A percentile compares a stretch with the other conserved stretches of the same genome.
phyloP scores from a whole-genome alignment of 2,329 filamentous ascomycete genomes.

The Trichophyton benhamiae region DNA sequence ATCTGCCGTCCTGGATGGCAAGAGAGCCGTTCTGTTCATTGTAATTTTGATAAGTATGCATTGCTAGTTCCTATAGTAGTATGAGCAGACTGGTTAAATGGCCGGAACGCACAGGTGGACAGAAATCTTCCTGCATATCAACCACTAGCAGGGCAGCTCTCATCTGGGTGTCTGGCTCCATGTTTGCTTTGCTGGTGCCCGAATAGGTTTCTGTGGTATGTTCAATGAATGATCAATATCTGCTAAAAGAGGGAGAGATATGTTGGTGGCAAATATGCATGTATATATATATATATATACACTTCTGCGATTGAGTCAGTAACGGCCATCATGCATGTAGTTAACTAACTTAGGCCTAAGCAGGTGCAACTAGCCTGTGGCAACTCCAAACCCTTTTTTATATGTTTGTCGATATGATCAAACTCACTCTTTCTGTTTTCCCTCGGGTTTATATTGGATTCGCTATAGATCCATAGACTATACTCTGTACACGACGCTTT shows the following conservation, averaged over 20 bases:
- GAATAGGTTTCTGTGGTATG: no score
- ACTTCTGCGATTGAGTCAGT: no score
- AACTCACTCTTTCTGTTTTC: no score
- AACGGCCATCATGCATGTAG: no score
- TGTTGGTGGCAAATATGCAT: not conserved
- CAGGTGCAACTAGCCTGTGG: not conserved
- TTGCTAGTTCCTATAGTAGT: not conserved
- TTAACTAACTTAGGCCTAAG: no score
- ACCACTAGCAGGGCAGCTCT: slow-evolving; percentile 58
- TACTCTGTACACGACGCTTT: no score
- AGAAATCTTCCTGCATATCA: slow-evolving; percentile 92
- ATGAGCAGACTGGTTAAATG: not conserved
- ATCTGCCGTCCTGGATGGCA: slow-evolving; percentile 61
- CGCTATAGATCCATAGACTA: not conserved
- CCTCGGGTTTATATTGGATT: not conserved
- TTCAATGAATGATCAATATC: no score
- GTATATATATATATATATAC: not conserved
- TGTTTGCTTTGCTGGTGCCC: not conserved
- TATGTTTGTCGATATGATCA: no score
- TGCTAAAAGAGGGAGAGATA: no score
- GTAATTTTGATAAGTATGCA: not conserved
- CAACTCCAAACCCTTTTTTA: not conserved
- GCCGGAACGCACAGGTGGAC: slow-evolving; percentile 57
- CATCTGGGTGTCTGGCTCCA: slow-evolving; percentile 19
- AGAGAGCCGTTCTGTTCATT: slow-evolving; percentile 61